Conservation (phyloP, 805 yeast species). For the Hagleromyces aurorensis region DNA sequence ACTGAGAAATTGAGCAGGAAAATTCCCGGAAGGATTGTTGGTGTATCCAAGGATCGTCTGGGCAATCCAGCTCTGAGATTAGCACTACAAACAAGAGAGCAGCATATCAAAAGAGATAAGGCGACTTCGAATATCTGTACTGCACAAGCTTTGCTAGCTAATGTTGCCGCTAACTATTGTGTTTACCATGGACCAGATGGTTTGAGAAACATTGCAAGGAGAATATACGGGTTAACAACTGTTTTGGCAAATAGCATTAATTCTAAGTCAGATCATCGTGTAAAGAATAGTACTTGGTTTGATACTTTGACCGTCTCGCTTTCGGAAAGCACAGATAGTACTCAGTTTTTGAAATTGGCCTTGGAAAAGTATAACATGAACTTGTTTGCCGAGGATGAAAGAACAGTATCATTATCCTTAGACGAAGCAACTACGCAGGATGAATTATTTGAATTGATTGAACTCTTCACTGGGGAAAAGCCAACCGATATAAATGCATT, state of each 20-base stretch:
- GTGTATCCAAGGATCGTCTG: constrained; percentile 83
- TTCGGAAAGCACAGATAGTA: constrained; percentile 34
- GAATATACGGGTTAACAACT: constrained; percentile 68
- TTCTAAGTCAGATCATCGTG: constrained; percentile 34
- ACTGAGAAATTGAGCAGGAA: constrained; percentile 74
- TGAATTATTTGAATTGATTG: constrained; percentile 52
- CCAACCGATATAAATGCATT: constrained; percentile 27
- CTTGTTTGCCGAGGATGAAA: constrained; percentile 56
- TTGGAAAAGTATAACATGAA: constrained; percentile 60
- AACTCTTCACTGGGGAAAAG: constrained; percentile 47
- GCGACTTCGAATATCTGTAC: constrained; percentile 98
- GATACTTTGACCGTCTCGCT: constrained; percentile 75
- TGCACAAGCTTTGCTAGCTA: constrained; percentile 93
- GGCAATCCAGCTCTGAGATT: constrained; percentile 85
- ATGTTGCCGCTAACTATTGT: constrained; percentile 91
- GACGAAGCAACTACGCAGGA: constrained; percentile 74
- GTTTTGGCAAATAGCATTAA: constrained; percentile 56
- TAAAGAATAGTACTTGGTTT: constrained; percentile 62
- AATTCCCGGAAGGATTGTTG: constrained; percentile 94
- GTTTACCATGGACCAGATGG: constrained; percentile 95
- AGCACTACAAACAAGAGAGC: constrained; percentile 97
- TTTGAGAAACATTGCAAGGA: constrained; percentile 62
- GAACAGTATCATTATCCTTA: constrained; percentile 66
- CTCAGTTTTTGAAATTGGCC: constrained; percentile 55
- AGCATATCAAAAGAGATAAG: constrained; percentile 93